Percentiles rank a stretch among this genome's conserved stretches.
Conservation (phyloP, 2,329 filamentous ascomycete species). For the Xylariales sp. region DNA sequence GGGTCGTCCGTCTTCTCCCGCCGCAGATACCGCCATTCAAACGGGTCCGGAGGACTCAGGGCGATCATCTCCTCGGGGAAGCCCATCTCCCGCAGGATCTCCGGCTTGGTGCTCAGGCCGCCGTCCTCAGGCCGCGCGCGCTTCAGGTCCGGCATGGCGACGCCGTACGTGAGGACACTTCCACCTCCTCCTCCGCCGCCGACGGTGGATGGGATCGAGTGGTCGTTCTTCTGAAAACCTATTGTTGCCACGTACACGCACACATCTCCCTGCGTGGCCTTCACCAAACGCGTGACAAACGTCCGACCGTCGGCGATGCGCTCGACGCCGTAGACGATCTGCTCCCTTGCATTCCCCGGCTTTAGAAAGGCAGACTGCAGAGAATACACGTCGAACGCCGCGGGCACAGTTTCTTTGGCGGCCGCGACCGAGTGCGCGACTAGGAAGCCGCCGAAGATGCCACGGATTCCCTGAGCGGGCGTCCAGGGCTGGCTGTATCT, state of each 20-base stretch:
- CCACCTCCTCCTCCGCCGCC: neutral
- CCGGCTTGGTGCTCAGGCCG: neutral
- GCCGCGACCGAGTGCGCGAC: constrained; percentile 10
- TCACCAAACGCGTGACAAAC: constrained; percentile 8
- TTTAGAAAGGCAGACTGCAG: constrained; percentile 9
- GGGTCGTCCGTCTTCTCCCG: neutral
- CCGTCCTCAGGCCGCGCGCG: neutral
- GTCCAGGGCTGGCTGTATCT: constrained; percentile 1
- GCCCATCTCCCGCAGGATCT: constrained; percentile 3
- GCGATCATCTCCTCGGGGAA: neutral
- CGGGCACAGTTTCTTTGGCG: constrained; percentile 9
- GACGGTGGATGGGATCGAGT: neutral
- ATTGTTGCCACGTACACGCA: constrained; percentile 8
- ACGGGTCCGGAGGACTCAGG: constrained; percentile 1
- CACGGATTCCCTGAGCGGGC: neutral
- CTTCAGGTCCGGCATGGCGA: neutral
- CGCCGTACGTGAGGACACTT: neutral
- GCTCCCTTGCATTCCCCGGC: neutral
- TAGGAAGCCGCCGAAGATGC: constrained; percentile 11
- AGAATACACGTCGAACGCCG: constrained; percentile 8
- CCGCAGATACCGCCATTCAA: constrained; percentile 6
- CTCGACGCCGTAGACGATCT: constrained; percentile 9
- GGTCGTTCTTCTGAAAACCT: constrained; percentile 3
- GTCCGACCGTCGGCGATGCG: constrained; percentile 10
- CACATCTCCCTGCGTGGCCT: constrained; percentile 6